Evolutionary conservation across 2,329 filamentous ascomycete genomes (phyloP), one percentile per base, ranked within the genome.

Genomic region (Arthrobotrys entomopaga): DNA sequence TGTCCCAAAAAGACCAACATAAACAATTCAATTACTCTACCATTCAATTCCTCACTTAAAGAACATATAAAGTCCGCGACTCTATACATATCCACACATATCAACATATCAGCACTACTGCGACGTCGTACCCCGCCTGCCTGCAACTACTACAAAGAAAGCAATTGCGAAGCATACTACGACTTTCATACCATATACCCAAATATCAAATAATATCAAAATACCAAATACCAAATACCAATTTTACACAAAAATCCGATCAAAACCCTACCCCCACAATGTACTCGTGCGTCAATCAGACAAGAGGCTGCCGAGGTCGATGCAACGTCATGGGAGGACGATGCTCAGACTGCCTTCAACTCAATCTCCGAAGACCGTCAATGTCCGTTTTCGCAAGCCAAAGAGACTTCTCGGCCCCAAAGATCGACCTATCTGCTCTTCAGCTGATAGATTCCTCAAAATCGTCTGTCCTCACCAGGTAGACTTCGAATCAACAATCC

Each of bases 301-400:
- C 43, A 29, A 58, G 70, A 63, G 70, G 70, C 70, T 74, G 70
- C 70, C 70, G 70, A 40, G 70, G 70, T 63, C 70, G 70, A 46
- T 74, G 70, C 63, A 67, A 74, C 46, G 43, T 50, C 54, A 34
- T 52, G 20, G 63, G 63, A 40, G 63, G 50, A 24, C 57, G 56
- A n/a, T 74, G 70, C 24, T 26, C 34, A 6, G 50, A 63, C 38
- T 74, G 70, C 38, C 22, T 63, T 19, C 40, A 57, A 43, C 70
- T 74, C 20, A 67, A 67, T 19, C 63, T 74, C 20, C 60, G 29
- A 38, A 63, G 43, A 66, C 63, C 70, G 2, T 10, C 40, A 8
- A 15, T 38, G 13, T 67, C 70, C 24, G 63, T 67, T 46, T 67
- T 74, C 43, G 56, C 63, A 24, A 57, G 50, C 26, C 46, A 50